Evolutionary conservation across 2,329 filamentous ascomycete genomes (phyloP).

Genomic region (Microdochium bolleyi): DNA sequence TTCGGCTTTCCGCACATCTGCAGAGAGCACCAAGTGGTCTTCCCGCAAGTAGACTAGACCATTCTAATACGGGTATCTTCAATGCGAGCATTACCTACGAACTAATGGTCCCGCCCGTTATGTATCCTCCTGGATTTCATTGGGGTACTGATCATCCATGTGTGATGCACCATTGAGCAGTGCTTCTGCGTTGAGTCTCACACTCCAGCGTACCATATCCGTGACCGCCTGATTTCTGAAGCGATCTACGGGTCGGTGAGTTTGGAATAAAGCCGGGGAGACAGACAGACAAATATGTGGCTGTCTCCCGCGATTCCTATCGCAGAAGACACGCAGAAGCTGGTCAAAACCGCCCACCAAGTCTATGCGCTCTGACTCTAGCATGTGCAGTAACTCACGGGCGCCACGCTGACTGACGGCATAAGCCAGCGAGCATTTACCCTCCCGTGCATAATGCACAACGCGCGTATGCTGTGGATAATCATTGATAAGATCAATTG

Average conservation of each 20-base stretch:
- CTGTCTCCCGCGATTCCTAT: conserved; percentile 21
- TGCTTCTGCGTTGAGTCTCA: conserved; percentile 25
- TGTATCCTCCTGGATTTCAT: too few species aligned
- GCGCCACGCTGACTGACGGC: conserved; percentile 33
- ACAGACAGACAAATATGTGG: conserved; percentile 27
- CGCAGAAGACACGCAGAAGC: conserved; percentile 35
- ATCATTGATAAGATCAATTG: conserved; percentile 20
- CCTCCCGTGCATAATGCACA: conserved; percentile 27
- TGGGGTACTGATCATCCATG: conserved; percentile 16
- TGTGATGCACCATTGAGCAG: conserved; percentile 22
- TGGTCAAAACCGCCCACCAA: conserved; percentile 30
- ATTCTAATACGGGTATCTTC: too few species aligned
- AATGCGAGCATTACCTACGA: too few species aligned
- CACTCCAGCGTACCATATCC: conserved; percentile 29
- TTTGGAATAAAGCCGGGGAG: conserved; percentile 34
- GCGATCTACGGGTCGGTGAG: conserved; percentile 28
- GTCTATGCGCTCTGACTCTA: conserved; percentile 30
- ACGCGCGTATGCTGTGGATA: conserved; percentile 32
- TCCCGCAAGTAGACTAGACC: too few species aligned
- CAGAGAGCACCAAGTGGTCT: too few species aligned
- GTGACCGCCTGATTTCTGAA: conserved; percentile 19
- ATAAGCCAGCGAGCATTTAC: conserved; percentile 30
- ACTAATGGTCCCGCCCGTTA: too few species aligned
- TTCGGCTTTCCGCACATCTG: too few species aligned
- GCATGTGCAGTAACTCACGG: conserved; percentile 27